Evolutionary conservation across 2,329 filamentous ascomycete species (phyloP).

Genomic region (Neodidymelliopsis sp.): DNA sequence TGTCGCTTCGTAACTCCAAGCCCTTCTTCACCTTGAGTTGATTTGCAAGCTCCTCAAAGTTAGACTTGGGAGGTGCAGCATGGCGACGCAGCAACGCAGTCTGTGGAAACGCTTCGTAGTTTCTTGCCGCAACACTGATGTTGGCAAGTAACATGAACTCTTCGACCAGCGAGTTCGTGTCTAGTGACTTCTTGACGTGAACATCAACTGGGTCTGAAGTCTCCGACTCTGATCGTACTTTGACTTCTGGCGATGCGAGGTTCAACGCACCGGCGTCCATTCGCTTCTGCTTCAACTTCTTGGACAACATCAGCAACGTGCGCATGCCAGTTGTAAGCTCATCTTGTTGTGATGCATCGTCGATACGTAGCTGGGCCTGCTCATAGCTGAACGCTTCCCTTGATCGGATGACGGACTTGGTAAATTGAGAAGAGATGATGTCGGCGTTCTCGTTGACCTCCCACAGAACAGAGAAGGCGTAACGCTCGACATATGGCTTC

Average conservation of each 20-base stretch:
- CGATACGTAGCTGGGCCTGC: conserved; percentile 91
- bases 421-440: conserved; percentile 85
- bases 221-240: conserved; percentile 93
- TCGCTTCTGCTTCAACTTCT: conserved; percentile 91
- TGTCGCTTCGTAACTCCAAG: conserved; percentile 81
- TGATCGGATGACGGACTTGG: conserved; percentile 97
- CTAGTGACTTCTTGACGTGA: conserved; percentile 91
- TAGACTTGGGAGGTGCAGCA: conserved; percentile 89
- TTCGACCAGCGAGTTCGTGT: conserved; percentile 96
- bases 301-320: conserved; percentile 83
- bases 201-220: conserved; percentile 96
- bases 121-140: conserved; percentile 88
- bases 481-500: conserved; percentile 93
- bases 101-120: conserved; percentile 91
- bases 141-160: conserved; percentile 99
- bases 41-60: conserved; percentile 92
- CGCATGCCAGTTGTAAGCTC: conserved; percentile 91
- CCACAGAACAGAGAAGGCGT: conserved; percentile 66
- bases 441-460: conserved; percentile 87
- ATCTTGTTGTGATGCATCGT: conserved; percentile 85
- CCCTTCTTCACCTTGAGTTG: conserved; percentile 88
- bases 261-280: conserved; percentile 93
- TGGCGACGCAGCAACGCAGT: conserved; percentile 93
- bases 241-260: conserved; percentile 96
- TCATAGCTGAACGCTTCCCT: conserved; percentile 98